These are phyloP conservation scores for Triticum monococcum DNA, from an alignment of 176 grass and related monocot species.

Conservation along the genomic window DNA sequence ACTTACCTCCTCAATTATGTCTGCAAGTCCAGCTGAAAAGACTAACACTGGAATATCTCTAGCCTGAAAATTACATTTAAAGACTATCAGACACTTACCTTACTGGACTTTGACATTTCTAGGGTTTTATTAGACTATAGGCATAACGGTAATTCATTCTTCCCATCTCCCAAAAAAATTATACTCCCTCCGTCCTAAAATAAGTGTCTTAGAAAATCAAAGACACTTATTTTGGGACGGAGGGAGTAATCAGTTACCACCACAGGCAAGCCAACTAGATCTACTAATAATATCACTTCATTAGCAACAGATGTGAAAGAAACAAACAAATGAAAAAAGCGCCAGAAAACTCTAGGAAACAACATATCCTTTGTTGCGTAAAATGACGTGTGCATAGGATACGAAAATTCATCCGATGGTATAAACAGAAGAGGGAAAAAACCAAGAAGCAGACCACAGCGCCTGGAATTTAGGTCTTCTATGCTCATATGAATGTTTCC, in stretches of 20 bases:
- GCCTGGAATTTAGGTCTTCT: background rate
- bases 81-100: conserved; percentile 7
- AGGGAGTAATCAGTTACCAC: background rate
- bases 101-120: conserved; percentile 3
- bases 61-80: conserved; percentile 56
- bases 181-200: too few relatives aligned
- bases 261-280: background rate
- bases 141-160: background rate
- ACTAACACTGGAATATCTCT: conserved; percentile 77
- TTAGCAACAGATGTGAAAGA: background rate
- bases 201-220: too few relatives aligned
- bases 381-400: background rate
- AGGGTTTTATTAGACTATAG: too few relatives aligned
- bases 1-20: conserved; percentile 92
- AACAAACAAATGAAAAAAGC: background rate
- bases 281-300: conserved; percentile 29
- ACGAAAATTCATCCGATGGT: background rate
- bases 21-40: conserved; percentile 98
- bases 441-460: background rate
- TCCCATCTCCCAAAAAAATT: background rate
- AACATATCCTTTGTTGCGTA: background rate
- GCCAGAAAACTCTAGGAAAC: background rate
- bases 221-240: too few relatives aligned
- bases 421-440: background rate
- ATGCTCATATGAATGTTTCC: background rate